Evolutionary conservation across 495 filamentous ascomycete species (phyloP), one percentile per base, ranked within the genome.

Genomic region (Emericellopsis terricola): DNA sequence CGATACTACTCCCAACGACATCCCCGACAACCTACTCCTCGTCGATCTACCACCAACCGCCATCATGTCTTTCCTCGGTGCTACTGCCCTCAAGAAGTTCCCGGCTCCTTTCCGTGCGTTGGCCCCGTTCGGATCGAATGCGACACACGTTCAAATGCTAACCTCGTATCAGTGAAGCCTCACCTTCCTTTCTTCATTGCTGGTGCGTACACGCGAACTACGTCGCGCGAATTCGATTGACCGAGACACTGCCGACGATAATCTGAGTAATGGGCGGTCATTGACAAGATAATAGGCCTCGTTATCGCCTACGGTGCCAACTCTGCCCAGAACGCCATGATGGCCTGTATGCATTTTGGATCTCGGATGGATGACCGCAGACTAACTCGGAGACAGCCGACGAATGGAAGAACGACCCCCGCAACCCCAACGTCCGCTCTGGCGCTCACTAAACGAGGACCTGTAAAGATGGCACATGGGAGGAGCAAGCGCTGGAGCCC

Each of bases 391-490:
- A 6, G 23, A 44, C 49, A 96, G 87, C 71, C 62, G 81, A 76
- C 39, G 80, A 96, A 55, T 93, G 68, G 74, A 86, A 81, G 74
- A 87, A 89, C 67, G 87, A 96, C 64, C 86, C 87, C 42, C 71
- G 87, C 53, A 93, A 93, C 70, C 80, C 77, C 46, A 64, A 70
- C 51, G 57, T 60, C 26, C 78, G 49, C 17, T 41, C 42, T 28
- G 64, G 68, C 48, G 45, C 55, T 29, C 52, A 58, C 47, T 57
- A 55, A 43, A 32, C 40, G 17, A 35, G 17, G 30, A 23, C 5
- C 19, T 7, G 29, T 13, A 3, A 1, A 21, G 3, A 31, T 17
- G 24, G 17, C 6, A 28, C 13, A 14, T 28, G 9, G 15, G 38
- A 42, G 45, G 24, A 36, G 9, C 29, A 28, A n/a, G n/a, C n/a